Percentiles rank a stretch among this genome's conserved stretches.
phyloP scores from a whole-genome alignment of 2,329 filamentous ascomycete genomes.

The Hymenoscyphus occultus region DNA sequence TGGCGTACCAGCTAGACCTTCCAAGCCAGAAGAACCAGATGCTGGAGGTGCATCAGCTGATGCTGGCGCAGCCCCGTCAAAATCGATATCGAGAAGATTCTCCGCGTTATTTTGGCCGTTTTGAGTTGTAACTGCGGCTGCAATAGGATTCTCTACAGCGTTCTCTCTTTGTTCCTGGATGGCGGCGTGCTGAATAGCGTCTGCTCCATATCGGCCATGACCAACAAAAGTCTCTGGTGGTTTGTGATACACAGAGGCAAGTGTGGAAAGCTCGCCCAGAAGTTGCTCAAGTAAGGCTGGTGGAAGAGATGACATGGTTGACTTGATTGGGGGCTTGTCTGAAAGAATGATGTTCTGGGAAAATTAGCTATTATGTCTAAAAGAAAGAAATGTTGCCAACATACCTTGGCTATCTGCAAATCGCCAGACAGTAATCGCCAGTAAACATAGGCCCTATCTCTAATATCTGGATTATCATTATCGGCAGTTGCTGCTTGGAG shows the following conservation, averaged over 20 bases:
- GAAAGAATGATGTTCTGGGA: constrained; percentile 79
- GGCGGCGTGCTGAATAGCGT: constrained; percentile 89
- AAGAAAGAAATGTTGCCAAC: constrained; percentile 18
- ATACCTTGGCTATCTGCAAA: constrained; percentile 80
- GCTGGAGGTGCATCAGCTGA: constrained; percentile 66
- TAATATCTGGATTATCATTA: constrained; percentile 96
- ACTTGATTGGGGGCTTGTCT: constrained; percentile 89
- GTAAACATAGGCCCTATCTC: constrained; percentile 96
- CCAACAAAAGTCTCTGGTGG: constrained; percentile 97
- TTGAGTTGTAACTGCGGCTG: constrained; percentile 70
- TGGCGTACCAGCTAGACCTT: constrained; percentile 60
- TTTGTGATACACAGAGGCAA: constrained; percentile 98
- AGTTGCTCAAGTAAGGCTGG: constrained; percentile 81
- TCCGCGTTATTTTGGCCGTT: constrained; percentile 76
- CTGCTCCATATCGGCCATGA: constrained; percentile 88
- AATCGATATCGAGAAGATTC: constrained; percentile 94
- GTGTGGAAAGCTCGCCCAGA: constrained; percentile 86
- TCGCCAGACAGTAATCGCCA: constrained; percentile 95
- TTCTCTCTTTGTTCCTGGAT: constrained; percentile 96
- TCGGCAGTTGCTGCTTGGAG: constrained; percentile 89
- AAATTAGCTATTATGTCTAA: constrained; percentile 28
- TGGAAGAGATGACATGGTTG: constrained; percentile 88
- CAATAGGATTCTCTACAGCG: constrained; percentile 89
- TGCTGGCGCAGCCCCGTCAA: constrained; percentile 90
- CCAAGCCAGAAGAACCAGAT: constrained; percentile 47